Percentiles rank a stretch among this genome's conserved stretches.
These are phyloP conservation scores for Lasiodiplodia sp. DNA, from an alignment of 2,329 filamentous ascomycete genomes.

Conservation along the genomic window DNA sequence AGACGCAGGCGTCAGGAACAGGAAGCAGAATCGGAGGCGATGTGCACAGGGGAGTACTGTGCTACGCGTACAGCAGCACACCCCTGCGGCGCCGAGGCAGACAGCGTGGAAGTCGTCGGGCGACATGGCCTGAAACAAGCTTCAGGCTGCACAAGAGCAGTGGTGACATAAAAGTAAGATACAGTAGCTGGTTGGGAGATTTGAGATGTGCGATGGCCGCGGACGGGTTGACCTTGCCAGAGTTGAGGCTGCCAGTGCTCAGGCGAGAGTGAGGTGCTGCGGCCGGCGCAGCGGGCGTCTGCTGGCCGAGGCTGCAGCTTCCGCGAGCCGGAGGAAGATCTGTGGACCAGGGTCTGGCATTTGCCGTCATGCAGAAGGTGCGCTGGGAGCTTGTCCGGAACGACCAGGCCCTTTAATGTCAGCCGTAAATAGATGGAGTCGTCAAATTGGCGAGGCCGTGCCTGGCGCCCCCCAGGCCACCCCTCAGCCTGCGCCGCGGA, in stretches of 20 bases:
- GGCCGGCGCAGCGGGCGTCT: not conserved
- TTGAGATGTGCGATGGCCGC: not conserved
- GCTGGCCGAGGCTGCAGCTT: slow-evolving; percentile 13
- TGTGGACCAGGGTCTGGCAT: slow-evolving; percentile 12
- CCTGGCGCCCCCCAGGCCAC: slow-evolving; percentile 3
- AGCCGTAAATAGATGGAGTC: slow-evolving; percentile 14
- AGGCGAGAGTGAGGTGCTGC: slow-evolving; percentile 6
- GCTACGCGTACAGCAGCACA: slow-evolving; percentile 21
- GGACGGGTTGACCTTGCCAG: not conserved
- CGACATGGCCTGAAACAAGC: slow-evolving; percentile 20
- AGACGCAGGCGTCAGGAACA: slow-evolving; percentile 17
- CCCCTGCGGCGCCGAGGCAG: slow-evolving; percentile 6
- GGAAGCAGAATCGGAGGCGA: slow-evolving; percentile 4
- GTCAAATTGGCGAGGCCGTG: slow-evolving; percentile 12
- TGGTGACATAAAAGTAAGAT: not conserved
- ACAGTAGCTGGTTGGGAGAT: not conserved
- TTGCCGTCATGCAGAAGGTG: not conserved
- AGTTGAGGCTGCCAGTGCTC: slow-evolving; percentile 13
- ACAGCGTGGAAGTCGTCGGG: not conserved
- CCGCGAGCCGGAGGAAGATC: slow-evolving; percentile 25
- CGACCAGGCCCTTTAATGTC: slow-evolving; percentile 10
- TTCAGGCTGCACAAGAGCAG: not conserved
- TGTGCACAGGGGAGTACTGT: slow-evolving; percentile 14
- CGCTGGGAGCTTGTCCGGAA: not conserved
- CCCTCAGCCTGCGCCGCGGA: slow-evolving; percentile 1